Base-by-base conservation (phyloP, 2,329 filamentous ascomycete species). In the Beauveria medogensis region DNA sequence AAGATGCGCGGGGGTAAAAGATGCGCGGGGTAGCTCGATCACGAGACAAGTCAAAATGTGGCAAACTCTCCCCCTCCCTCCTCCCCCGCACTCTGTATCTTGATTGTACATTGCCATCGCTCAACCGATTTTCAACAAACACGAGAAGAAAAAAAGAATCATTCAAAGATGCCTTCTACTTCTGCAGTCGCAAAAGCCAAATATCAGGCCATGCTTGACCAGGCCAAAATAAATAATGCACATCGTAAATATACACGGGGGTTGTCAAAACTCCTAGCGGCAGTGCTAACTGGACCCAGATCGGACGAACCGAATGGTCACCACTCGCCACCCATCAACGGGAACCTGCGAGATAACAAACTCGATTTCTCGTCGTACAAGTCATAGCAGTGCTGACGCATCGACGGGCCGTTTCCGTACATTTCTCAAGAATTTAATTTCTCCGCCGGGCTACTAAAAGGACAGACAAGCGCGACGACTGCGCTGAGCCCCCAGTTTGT, bases 291-390 rank as follows among this genome's bases (percentile, higher is more conserved):
- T 40, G 40, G 12, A 20, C 55, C 40, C 26, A 63, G 62, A 63
- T 52, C 55, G 60, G 41, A 59, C 55, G 16, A 63, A 62, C 55
- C 62, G 62, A 14, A 47, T 63, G 5, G 20, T 62, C 2, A 55
- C 62, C 20, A 63, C 62, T 26, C 60, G 62, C 14, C 55, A 63
- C n/a, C 60, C 62, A 2, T 63, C 62, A 9, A 60, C 60, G 22
- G 62, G 62, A n/a, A 28, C 60, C 40, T 62, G 62, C 52, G 62
- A 57, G 43, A 30, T 62, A 3, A 54, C 62, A 24, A 63, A 63
- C 30, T 63, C 62, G 7, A 63, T 63, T 34, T 59, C 50, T 5
- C 62, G 62, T 37, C 55, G 62, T 2, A 59, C 60, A 16, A 63
- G 62, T 43, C 60, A 63, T 24, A 60, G 62, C 24, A 62, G 62